Conservation (phyloP, 768 basidiomycete species). For the Exidia glandulosa region DNA sequence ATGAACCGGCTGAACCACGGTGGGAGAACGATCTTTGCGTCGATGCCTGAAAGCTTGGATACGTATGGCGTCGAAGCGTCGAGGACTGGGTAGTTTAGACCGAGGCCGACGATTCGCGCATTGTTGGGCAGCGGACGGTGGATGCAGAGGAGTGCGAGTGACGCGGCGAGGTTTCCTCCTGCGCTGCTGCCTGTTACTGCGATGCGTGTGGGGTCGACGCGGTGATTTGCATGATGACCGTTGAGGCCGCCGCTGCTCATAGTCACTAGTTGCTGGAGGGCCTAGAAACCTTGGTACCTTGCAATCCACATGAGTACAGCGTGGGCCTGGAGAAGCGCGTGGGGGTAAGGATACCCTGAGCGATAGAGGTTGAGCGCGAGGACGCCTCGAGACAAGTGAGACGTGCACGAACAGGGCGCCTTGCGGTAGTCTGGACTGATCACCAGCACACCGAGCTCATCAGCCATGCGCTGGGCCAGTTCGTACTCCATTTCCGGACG, state of each 20-base stretch:
- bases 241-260: constrained; percentile 6
- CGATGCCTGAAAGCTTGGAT: constrained; percentile 7
- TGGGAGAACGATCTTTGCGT: constrained; percentile 4
- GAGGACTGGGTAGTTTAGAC: constrained; percentile 9
- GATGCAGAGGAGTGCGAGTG: constrained; percentile 5
- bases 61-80: constrained; percentile 6
- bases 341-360: constrained; percentile 8
- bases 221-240: background rate
- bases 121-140: constrained; percentile 3
- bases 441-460: constrained; percentile 4
- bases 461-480: constrained; percentile 6
- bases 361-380: background rate
- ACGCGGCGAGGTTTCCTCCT: constrained; percentile 10
- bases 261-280: background rate
- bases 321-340: constrained; percentile 6
- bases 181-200: constrained; percentile 9
- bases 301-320: constrained; percentile 6
- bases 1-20: constrained; percentile 6
- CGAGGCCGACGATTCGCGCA: constrained; percentile 3
- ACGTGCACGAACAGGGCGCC: constrained; percentile 3
- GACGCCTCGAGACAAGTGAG: background rate
- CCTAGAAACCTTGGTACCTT: background rate
- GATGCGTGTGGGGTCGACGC: constrained; percentile 5
- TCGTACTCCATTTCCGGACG: constrained; percentile 8
- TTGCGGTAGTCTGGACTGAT: constrained; percentile 11